Evolutionary conservation across 345 rosid species (phyloP).

Genomic region (Corchorus olitorius): DNA sequence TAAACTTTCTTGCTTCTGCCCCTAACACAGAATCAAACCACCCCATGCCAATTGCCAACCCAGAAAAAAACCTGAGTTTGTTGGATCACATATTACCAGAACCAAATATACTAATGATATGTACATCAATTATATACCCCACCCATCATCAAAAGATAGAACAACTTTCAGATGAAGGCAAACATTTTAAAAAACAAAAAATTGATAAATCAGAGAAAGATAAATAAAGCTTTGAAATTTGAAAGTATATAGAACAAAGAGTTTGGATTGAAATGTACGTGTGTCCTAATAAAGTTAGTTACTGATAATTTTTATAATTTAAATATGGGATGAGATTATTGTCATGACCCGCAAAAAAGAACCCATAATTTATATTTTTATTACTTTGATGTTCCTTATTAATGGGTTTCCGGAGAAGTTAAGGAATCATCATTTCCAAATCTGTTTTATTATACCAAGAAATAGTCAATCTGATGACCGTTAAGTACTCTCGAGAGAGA

Average conservation of each 20-base stretch:
- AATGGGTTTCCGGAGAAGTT: constrained; percentile 31
- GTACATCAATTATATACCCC: background rate
- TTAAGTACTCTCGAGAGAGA: constrained; percentile 14
- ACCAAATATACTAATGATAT: background rate
- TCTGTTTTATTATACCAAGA: constrained; percentile 4
- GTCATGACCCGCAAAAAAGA: background rate
- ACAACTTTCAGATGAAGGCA: constrained; percentile 5
- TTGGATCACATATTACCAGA: constrained; percentile 21
- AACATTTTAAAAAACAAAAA: background rate
- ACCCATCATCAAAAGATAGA: background rate
- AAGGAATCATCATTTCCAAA: constrained; percentile 24
- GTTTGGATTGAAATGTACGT: constrained; percentile 7
- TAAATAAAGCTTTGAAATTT: background rate
- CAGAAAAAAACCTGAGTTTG: background rate
- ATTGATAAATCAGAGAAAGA: constrained; percentile 2
- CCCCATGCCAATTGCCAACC: constrained; percentile 34
- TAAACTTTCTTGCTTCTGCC: constrained; percentile 51
- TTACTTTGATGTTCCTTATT: background rate
- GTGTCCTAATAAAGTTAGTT: constrained; percentile 7
- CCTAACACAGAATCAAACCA: constrained; percentile 47
- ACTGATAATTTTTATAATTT: background rate
- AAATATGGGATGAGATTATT: background rate
- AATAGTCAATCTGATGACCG: constrained; percentile 25
- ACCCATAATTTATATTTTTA: background rate
- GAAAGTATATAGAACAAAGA: background rate